Evolutionary conservation across 257 asterid genomes (phyloP).

Genomic region (Vinca minor): DNA sequence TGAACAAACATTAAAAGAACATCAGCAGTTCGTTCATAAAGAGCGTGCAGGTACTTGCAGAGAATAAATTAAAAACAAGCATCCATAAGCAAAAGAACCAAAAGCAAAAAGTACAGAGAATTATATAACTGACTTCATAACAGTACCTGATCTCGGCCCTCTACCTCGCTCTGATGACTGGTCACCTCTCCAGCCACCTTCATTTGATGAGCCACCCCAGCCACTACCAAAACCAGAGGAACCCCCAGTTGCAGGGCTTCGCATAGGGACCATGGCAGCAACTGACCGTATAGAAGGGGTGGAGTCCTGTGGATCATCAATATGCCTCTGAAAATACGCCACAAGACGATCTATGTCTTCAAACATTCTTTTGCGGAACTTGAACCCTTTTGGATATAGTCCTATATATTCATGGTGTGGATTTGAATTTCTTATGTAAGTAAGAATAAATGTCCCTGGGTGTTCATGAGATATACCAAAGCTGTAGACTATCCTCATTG

Average conservation of each 20-base stretch:
- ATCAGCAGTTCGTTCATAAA: background rate
- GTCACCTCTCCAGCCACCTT: slow-evolving; percentile 68
- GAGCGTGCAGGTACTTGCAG: background rate
- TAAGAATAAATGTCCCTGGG: slow-evolving; percentile 92
- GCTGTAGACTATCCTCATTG: slow-evolving; percentile 81
- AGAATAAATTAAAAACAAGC: background rate
- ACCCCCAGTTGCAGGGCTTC: slow-evolving; percentile 77
- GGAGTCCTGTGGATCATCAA: slow-evolving; percentile 72
- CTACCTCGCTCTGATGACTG: slow-evolving; percentile 46
- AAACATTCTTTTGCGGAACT: slow-evolving; percentile 83
- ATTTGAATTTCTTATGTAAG: slow-evolving; percentile 79
- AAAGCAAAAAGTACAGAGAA: background rate
- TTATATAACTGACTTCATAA: background rate
- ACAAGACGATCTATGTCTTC: slow-evolving; percentile 84
- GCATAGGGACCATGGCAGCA: slow-evolving; percentile 90
- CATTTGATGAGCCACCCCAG: slow-evolving; percentile 64
- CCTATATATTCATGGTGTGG: slow-evolving; percentile 97
- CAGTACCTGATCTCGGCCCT: slow-evolving; percentile 53
- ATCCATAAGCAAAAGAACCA: background rate
- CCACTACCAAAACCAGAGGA: slow-evolving; percentile 64
- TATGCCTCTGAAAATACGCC: slow-evolving; percentile 80
- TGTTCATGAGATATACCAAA: slow-evolving; percentile 93
- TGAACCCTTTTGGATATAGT: slow-evolving; percentile 85
- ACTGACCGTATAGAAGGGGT: slow-evolving; percentile 70
- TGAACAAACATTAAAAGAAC: background rate